A percentile compares a stretch with the other conserved stretches of the same genome.
phyloP scores from a whole-genome alignment of 192 early-diverging fungal species.

The Chytriomyces hyalinus region DNA sequence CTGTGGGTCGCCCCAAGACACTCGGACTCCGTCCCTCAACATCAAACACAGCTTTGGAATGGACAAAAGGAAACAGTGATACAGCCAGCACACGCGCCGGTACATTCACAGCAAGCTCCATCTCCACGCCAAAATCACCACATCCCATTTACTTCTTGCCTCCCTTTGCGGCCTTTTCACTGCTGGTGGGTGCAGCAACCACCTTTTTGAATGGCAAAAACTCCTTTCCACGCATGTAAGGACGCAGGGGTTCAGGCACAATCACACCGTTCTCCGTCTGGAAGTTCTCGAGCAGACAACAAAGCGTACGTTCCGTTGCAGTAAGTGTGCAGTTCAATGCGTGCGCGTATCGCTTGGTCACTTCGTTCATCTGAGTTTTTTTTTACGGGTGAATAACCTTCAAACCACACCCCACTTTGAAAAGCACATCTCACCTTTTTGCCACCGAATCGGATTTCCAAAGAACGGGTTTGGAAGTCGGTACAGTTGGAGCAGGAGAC shows the following conservation, averaged over 20 bases:
- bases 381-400: background rate
- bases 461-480: conserved; percentile 92
- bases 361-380: conserved; percentile 74
- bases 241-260: conserved; percentile 82
- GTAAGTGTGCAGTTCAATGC: conserved; percentile 96
- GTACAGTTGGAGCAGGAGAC: conserved; percentile 99
- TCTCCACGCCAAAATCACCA: background rate
- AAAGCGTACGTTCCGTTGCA: conserved; percentile 94
- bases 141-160: background rate
- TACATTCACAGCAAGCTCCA: background rate
- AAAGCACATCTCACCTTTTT: conserved; percentile 71
- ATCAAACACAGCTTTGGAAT: too few species aligned
- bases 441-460: conserved; percentile 95
- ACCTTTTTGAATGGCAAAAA: conserved; percentile 82
- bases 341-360: conserved; percentile 95
- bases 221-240: conserved; percentile 91
- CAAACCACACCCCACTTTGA: background rate
- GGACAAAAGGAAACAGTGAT: too few species aligned
- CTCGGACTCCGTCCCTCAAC: too few species aligned
- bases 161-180: conserved; percentile 7
- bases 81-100: too few species aligned
- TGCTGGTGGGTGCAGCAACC: background rate
- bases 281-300: conserved; percentile 94
- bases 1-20: too few species aligned
- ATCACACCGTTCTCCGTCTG: conserved; percentile 89